Evolutionary conservation across 108 stramenopile species (phyloP), one percentile per base, ranked within the genome.

Genomic region (Fragilariopsis cylindrus): DNA sequence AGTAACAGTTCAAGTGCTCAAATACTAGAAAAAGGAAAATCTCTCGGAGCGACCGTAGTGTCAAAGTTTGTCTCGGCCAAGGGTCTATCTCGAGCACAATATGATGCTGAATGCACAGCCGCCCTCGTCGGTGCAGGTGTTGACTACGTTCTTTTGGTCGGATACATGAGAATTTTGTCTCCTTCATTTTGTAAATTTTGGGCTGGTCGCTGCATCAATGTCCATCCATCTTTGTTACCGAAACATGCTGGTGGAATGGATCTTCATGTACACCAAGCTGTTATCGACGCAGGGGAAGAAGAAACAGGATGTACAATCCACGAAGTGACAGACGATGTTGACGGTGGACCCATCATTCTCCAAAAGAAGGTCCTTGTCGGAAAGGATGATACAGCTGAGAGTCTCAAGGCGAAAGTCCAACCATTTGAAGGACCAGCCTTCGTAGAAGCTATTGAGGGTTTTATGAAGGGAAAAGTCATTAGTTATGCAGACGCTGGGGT

Each of bases 211-310:
- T 99, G 97, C 83, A 85, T 95, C 49, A 99, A 99, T 81, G 99
- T 99, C 41, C 99, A 99, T 81, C 99, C 99, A 12, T 98, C 97
- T 8, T 93, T 99, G 70, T 90, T 99, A 11, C 99, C 99, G 13
- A 94, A 93, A 69, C 96, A 97, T 83, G 97, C 97, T 49, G 99
- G 99, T 3, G 97, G 97, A n/a, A 99, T 99, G 99, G 99, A 99
- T 80, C 71, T 85, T 57, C 57, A 95, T 72, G 99, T 99, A 7
- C 99, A 99, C 79, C 92, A 96, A 78, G 98, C 96, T 42, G 99
- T 99, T 40, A 84, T 99, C 62, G 97, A 95, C 71, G 97, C 98
- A 18, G 90, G 92, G 11, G 92, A 96, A 78, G 71, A 64, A 45
- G 93, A 97, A 80, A 93, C 86, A 68, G 99, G 99, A 12, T 99